Evolutionary conservation across 371 early-diverging fungal species (phyloP).

Genomic region (Haplosporangium sp.): DNA sequence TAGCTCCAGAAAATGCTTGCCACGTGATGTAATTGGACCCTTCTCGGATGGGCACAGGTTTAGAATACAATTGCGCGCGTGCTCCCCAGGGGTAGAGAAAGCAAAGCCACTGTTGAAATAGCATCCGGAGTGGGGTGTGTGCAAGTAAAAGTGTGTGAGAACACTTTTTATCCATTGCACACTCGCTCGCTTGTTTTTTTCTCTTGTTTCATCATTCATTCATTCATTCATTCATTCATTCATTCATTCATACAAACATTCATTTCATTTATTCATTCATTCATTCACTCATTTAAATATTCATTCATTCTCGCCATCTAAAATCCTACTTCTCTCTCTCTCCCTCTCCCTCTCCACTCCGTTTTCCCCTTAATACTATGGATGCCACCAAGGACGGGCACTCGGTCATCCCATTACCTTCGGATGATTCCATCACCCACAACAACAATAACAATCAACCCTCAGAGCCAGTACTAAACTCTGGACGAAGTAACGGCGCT

Average conservation of each 20-base stretch:
- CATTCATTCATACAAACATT: not conserved
- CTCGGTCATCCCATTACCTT: not conserved
- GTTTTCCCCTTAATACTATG: not conserved
- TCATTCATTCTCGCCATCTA: not conserved
- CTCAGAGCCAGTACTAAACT: not conserved
- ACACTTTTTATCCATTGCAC: too few relatives aligned
- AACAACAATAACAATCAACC: not conserved
- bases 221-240: too few relatives aligned
- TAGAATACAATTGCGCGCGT: too few relatives aligned
- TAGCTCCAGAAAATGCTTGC: too few relatives aligned
- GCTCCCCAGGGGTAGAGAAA: too few relatives aligned
- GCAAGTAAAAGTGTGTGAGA: too few relatives aligned
- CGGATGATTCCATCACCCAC: not conserved
- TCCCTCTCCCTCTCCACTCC: not conserved
- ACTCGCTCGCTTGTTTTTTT: too few relatives aligned
- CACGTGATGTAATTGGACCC: too few relatives aligned
- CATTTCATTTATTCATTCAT: not conserved
- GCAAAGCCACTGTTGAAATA: too few relatives aligned
- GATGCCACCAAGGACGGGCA: not conserved
- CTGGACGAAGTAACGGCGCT: not conserved
- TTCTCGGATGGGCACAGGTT: too few relatives aligned
- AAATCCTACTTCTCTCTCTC: conserved; percentile 3
- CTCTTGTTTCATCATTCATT: too few relatives aligned
- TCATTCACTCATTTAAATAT: not conserved
- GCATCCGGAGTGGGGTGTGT: too few relatives aligned